Evolutionary conservation across 2,329 filamentous ascomycete genomes (phyloP).

Genomic region (Celoporthe dispersa): DNA sequence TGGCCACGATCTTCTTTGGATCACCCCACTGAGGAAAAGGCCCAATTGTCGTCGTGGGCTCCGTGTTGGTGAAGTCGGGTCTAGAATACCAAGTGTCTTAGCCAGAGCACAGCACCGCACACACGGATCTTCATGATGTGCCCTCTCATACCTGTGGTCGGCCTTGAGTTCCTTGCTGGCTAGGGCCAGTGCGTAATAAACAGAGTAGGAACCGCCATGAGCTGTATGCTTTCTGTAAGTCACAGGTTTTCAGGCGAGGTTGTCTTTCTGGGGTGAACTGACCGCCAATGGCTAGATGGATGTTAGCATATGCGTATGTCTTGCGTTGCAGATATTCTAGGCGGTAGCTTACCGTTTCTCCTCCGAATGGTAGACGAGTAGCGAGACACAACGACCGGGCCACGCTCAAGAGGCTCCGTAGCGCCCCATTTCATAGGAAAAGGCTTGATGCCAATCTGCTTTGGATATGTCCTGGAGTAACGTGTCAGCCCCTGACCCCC

Average conservation of each 20-base stretch:
- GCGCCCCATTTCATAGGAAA: slow-evolving; percentile 87
- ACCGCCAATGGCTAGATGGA: slow-evolving; percentile 60
- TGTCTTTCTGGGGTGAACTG: slow-evolving; percentile 35
- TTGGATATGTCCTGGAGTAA: slow-evolving; percentile 73
- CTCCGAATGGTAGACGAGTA: slow-evolving; percentile 74
- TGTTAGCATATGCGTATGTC: slow-evolving; percentile 13
- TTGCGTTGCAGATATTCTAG: background rate
- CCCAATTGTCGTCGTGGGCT: slow-evolving; percentile 87
- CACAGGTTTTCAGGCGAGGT: slow-evolving; percentile 8
- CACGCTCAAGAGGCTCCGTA: slow-evolving; percentile 72
- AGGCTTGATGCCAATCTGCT: slow-evolving; percentile 93
- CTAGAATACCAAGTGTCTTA: slow-evolving; percentile 31
- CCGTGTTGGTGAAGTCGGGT: slow-evolving; percentile 73
- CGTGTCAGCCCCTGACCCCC: background rate
- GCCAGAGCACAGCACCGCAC: background rate
- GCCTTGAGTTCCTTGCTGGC: slow-evolving; percentile 86
- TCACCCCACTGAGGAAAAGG: slow-evolving; percentile 90
- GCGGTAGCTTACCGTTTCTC: slow-evolving; percentile 70
- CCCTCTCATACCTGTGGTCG: slow-evolving; percentile 67
- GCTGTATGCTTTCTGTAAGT: slow-evolving; percentile 33
- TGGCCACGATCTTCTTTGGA: slow-evolving; percentile 92
- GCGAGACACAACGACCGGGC: slow-evolving; percentile 86
- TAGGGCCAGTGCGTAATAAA: slow-evolving; percentile 92
- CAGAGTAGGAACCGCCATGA: slow-evolving; percentile 86
- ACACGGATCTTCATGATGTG: background rate